Evolutionary conservation across 2,329 filamentous ascomycete genomes (phyloP), one percentile per base, ranked within the genome.

Genomic region (Aureobasidium sp.): DNA sequence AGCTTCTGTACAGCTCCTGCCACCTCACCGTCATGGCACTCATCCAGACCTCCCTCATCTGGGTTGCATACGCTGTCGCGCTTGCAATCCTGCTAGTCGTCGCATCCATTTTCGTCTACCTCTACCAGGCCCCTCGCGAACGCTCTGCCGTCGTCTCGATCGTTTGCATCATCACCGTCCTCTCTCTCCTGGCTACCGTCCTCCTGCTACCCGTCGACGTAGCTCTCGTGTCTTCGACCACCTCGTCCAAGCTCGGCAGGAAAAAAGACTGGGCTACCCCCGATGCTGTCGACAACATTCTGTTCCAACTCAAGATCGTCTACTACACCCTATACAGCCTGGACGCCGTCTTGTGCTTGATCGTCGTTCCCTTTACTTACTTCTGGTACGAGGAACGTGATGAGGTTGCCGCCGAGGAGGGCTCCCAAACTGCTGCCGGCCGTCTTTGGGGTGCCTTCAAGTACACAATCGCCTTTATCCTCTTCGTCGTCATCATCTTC

Each of bases 331-430:
- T 99, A 0, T 99, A 97, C 77, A 94, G 89, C 67, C 78, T 96
- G 66, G 94, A 99, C 73, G 89, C 91, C 0, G 72, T 96, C 6
- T 83, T 99, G 11, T 99, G 94, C 70, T 79, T 99, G 47, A 73
- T 97, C 19, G 83, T 96, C 46, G 88, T 97, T 21, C 94, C 94
- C 0, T 99, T 99, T 71, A 88, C 92, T 50, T 99, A 99, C 77
- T 99, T 99, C 73, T 96, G 88, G 85, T 94, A 95, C 69, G 94
- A 99, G 73, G 94, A 97, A 74, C 95, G 95, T 66, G 93, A 96
- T 69, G 91, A 96, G 75, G 86, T 93, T 21, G 91, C 91, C 63
- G 82, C 87, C 35, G 89, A 95, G 68, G 84, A 89, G 63, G 89
- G 90, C 33, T 84, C 83, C 31, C 86, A 92, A 71, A 87, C 88